Evolutionary conservation across 345 rosid species (phyloP), one percentile per base, ranked within the genome.

Genomic region (Moricandia moricandioides): DNA sequence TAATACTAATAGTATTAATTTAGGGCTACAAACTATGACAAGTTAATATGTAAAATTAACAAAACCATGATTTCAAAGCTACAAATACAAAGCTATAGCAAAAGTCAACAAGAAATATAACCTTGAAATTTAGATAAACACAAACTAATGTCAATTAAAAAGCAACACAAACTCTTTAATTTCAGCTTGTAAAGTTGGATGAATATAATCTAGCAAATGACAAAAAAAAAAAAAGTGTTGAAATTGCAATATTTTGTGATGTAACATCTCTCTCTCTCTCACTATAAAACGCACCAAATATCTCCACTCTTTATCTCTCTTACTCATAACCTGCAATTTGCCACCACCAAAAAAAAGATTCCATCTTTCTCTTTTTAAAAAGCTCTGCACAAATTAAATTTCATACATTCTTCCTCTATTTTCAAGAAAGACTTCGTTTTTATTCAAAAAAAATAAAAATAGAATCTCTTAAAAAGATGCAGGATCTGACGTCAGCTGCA

Each of bases 401-500:
- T 29, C 65, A 10, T 10, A 24, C 60, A 26, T 27, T 56, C 1
- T 52, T 5, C 2, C 21, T 24, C 60, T 26, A 24, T 55, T 55
- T 24, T 43, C 49, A 43, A 43, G 49, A 43, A 43, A 43, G 14
- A 5, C 49, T 4, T 43, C 49, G 3, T 43, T 43, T 43, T 43
- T 13, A 43, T 12, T 14, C 62, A 58, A 29, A 10, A 51, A 51
- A 45, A 17, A 8, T 7, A 21, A 21, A 21, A 21, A 21, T 2
- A 21, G 24, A 21, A 21, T 21, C 24, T 21, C 24, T 21, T 21
- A 55, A 21, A 4, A 54, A 70, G 65, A 89, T 89, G 95, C 85
- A 89, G 82, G 90, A 87, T 71, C 80, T 79, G 47, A 52, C 88
- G 54, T 29, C 84, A 52, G 78, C 80, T 24, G 60, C 60, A 2